Conservation (phyloP, 139 green algal genomes). For the Ulvella scutata region DNA sequence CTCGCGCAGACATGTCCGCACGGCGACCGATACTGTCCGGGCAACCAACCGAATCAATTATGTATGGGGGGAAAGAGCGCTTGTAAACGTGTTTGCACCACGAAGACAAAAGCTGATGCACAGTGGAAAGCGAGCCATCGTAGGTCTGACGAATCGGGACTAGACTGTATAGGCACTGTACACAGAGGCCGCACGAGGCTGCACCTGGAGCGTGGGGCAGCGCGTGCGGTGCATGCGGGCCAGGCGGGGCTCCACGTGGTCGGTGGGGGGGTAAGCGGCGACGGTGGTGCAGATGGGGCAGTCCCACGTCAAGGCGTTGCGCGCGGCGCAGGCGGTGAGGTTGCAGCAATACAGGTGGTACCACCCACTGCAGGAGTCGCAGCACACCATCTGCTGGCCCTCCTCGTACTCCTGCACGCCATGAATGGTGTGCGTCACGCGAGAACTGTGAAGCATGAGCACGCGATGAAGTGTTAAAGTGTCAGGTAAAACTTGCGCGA, state of each 20-base stretch:
- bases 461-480: too few relatives aligned
- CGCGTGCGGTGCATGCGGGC: background rate
- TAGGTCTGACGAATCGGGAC: too few relatives aligned
- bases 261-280: background rate
- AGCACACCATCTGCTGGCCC: slow-evolving; percentile 33
- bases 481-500: too few relatives aligned
- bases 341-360: slow-evolving; percentile 54
- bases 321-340: slow-evolving; percentile 11
- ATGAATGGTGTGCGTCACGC: too few relatives aligned
- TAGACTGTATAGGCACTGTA: too few relatives aligned
- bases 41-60: too few relatives aligned
- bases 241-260: background rate
- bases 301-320: slow-evolving; percentile 2
- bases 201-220: slow-evolving; percentile 1
- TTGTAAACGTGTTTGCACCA: too few relatives aligned
- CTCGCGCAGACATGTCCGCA: slow-evolving; percentile 12
- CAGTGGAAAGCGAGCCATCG: too few relatives aligned
- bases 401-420: slow-evolving; percentile 12
- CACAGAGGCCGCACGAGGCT: too few relatives aligned
- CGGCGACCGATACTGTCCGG: slow-evolving; percentile 24
- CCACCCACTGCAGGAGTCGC: slow-evolving; percentile 50
- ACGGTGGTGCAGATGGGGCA: background rate
- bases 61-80: too few relatives aligned
- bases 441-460: too few relatives aligned
- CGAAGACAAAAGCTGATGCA: too few relatives aligned